phyloP scores from a whole-genome alignment of 768 basidiomycete species.

The Lyophyllum semitale region DNA sequence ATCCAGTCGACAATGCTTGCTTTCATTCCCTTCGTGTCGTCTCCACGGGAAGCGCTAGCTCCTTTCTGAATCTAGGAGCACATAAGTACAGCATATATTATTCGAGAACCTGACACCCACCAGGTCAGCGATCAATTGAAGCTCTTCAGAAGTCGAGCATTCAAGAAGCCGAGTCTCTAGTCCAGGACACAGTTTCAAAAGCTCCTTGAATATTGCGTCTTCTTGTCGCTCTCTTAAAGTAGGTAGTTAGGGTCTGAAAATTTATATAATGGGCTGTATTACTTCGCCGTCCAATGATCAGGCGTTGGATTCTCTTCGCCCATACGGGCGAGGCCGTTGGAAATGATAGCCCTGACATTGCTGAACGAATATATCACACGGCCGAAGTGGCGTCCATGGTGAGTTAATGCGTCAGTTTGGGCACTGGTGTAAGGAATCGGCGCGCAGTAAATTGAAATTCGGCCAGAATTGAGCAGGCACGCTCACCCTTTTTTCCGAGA shows the following conservation, averaged over 20 bases:
- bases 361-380: constrained; percentile 3
- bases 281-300: background rate
- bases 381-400: constrained; percentile 23
- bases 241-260: background rate
- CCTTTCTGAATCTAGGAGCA: constrained; percentile 26
- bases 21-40: constrained; percentile 20
- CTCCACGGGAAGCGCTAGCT: constrained; percentile 13
- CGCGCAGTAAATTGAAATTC: too few relatives aligned
- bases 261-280: background rate
- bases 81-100: background rate
- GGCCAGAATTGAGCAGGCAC: background rate
- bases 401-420: constrained; percentile 13
- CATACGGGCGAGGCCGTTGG: constrained; percentile 11
- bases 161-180: constrained; percentile 2
- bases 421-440: background rate
- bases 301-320: background rate
- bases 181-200: background rate
- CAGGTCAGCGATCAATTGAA: constrained; percentile 7
- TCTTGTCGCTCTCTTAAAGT: constrained; percentile 14
- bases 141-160: background rate
- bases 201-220: constrained; percentile 4
- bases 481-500: background rate
- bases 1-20: constrained; percentile 22
- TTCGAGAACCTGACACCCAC: constrained; percentile 4
- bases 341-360: constrained; percentile 16